Evolutionary conservation across 805 yeast species (phyloP).

Genomic region (Teunomyces panamensis): DNA sequence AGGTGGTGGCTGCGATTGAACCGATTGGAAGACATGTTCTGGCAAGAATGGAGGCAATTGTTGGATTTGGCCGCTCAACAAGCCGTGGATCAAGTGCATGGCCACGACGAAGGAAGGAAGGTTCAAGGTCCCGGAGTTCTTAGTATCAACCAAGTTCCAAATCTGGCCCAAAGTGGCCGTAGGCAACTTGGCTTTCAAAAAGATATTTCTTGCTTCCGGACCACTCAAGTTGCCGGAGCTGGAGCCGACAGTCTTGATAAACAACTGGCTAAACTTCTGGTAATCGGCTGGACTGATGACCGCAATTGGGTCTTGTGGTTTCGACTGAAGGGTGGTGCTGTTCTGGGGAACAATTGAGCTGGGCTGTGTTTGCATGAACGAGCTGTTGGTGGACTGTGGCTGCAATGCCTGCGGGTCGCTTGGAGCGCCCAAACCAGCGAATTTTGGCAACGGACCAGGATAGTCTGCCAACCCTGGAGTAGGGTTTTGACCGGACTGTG

Average conservation of each 20-base stretch:
- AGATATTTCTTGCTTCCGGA: slow-evolving; percentile 77
- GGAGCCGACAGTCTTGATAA: slow-evolving; percentile 62
- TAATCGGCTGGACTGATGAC: slow-evolving; percentile 57
- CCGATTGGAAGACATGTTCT: slow-evolving; percentile 41
- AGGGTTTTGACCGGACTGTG: slow-evolving; percentile 67
- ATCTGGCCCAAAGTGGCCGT: slow-evolving; percentile 75
- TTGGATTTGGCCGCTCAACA: slow-evolving; percentile 61
- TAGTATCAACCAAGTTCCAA: slow-evolving; percentile 84
- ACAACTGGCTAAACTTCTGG: slow-evolving; percentile 65
- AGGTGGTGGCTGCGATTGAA: slow-evolving; percentile 10
- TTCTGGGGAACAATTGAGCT: slow-evolving; percentile 33
- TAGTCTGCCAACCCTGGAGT: slow-evolving; percentile 49
- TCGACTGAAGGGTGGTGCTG: slow-evolving; percentile 32
- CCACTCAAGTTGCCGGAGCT: slow-evolving; percentile 63
- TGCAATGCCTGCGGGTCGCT: slow-evolving; percentile 16
- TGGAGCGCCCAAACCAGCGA: slow-evolving; percentile 32
- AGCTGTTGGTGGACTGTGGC: slow-evolving; percentile 35
- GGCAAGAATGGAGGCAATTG: slow-evolving; percentile 49
- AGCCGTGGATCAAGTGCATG: slow-evolving; percentile 89
- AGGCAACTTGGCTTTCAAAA: slow-evolving; percentile 84
- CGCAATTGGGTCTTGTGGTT: slow-evolving; percentile 38
- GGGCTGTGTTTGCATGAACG: slow-evolving; percentile 44
- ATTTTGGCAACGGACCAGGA: slow-evolving; percentile 66
- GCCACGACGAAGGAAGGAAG: slow-evolving; percentile 83
- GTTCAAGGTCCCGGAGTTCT: slow-evolving; percentile 67